Conservation (phyloP, 768 basidiomycete genomes). For the Gelatoporia subvermispora region DNA sequence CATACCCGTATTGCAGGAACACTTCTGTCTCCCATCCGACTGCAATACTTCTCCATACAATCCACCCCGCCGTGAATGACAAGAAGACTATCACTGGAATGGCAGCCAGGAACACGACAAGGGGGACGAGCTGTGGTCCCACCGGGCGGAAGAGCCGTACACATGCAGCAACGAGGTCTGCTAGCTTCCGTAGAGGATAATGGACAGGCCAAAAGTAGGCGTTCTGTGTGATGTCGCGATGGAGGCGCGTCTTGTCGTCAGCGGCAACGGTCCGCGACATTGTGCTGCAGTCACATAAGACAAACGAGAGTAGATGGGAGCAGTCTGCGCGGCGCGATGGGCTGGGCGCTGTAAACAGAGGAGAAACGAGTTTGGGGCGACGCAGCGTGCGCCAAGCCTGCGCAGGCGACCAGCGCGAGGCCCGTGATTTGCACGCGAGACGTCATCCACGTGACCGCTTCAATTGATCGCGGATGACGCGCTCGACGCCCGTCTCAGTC, state of each 20-base stretch:
- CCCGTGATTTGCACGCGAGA: conserved; percentile 1
- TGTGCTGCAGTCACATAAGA: no score
- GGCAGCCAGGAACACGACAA: conserved; percentile 54
- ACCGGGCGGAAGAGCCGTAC: conserved; percentile 42
- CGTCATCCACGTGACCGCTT: conserved; percentile 5
- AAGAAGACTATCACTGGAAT: conserved; percentile 58
- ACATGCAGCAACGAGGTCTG: conserved; percentile 19
- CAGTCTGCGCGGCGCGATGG: not conserved
- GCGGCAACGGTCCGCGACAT: not conserved
- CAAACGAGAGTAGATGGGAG: not conserved
- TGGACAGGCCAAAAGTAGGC: conserved; percentile 16
- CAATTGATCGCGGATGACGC: no score
- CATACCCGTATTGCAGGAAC: conserved; percentile 78
- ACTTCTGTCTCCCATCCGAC: conserved; percentile 65
- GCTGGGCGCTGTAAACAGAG: not conserved
- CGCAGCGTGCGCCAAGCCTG: not conserved
- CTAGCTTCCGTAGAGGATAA: conserved; percentile 20
- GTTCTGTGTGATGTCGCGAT: conserved; percentile 9
- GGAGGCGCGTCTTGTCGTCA: conserved; percentile 11
- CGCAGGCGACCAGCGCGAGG: conserved; percentile 1
- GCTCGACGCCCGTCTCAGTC: no score
- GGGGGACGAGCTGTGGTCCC: conserved; percentile 60
- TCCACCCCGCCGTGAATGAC: conserved; percentile 63
- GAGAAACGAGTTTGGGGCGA: not conserved
- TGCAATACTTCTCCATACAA: conserved; percentile 71